phyloP scores from a whole-genome alignment of 257 asterid genomes.

The Apocynum venetum region DNA sequence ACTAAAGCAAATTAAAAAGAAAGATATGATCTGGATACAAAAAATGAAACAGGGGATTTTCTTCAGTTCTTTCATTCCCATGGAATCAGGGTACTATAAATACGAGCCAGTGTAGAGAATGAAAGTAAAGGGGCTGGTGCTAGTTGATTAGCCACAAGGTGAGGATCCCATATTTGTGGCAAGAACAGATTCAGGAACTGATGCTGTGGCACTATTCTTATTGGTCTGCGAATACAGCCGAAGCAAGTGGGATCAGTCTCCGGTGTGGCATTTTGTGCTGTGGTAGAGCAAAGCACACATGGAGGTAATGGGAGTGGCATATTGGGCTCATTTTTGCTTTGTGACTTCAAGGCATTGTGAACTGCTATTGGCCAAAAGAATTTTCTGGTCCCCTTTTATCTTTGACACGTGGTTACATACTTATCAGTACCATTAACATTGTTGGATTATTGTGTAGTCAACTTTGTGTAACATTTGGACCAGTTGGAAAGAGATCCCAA shows the following conservation, averaged over 20 bases:
- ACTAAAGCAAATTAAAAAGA: not conserved
- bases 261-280: not conserved
- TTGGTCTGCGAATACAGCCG: conserved; percentile 16
- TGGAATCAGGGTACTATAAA: conserved; percentile 22
- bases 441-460: too few relatives aligned
- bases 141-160: conserved; percentile 21
- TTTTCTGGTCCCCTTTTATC: too few relatives aligned
- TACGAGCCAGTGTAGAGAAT: not conserved
- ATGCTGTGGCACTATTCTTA: conserved; percentile 30
- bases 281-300: not conserved
- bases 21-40: not conserved
- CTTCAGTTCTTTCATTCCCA: not conserved
- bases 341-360: too few relatives aligned
- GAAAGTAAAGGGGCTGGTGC: conserved; percentile 6
- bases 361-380: too few relatives aligned
- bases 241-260: conserved; percentile 12
- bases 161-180: conserved; percentile 51
- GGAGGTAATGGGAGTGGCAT: not conserved
- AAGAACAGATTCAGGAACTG: conserved; percentile 19
- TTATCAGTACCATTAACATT: too few relatives aligned
- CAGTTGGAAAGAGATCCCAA: too few relatives aligned
- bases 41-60: not conserved
- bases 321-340: not conserved
- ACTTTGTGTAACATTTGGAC: too few relatives aligned
- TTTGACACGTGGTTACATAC: too few relatives aligned